Percentiles rank a stretch among this genome's conserved stretches.
These are phyloP conservation scores for Fusarium sp. DNA, from an alignment of 2,329 filamentous ascomycete genomes.

Conservation along the genomic window DNA sequence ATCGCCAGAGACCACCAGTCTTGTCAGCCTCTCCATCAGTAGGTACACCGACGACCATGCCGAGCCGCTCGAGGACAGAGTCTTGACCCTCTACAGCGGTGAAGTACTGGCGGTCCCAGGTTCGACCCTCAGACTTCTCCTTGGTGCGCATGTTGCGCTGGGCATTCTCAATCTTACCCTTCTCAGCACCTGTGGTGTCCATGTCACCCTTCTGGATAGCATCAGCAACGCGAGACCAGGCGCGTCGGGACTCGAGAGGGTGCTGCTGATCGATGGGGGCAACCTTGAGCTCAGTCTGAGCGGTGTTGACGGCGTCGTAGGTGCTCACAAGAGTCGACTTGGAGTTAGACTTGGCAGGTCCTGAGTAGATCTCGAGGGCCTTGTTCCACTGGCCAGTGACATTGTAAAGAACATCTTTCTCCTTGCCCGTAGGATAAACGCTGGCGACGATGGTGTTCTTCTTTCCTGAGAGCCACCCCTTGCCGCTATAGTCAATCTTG, in stretches of 20 bases:
- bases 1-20: constrained; percentile 68
- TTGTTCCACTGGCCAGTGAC: constrained; percentile 91
- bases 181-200: constrained; percentile 79
- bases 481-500: constrained; percentile 91
- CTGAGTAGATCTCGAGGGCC: constrained; percentile 78
- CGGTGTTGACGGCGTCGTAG: constrained; percentile 66
- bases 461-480: constrained; percentile 94
- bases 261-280: constrained; percentile 81
- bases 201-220: constrained; percentile 85
- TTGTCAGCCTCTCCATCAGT: constrained; percentile 64
- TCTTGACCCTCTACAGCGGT: constrained; percentile 58
- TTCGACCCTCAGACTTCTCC: constrained; percentile 76
- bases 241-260: constrained; percentile 84
- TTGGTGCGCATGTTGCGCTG: constrained; percentile 78
- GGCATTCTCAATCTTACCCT: constrained; percentile 87
- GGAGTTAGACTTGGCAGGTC: constrained; percentile 60
- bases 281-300: constrained; percentile 73
- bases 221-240: constrained; percentile 85
- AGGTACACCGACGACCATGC: constrained; percentile 56
- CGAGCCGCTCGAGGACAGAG: constrained; percentile 55
- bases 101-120: constrained; percentile 90
- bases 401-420: constrained; percentile 80
- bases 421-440: constrained; percentile 74
- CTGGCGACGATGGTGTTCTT: constrained; percentile 88
- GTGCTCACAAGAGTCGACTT: constrained; percentile 60